Evolutionary conservation across 768 basidiomycete species (phyloP), one percentile per base, ranked within the genome.

Genomic region (Tephrocybe sp.): DNA sequence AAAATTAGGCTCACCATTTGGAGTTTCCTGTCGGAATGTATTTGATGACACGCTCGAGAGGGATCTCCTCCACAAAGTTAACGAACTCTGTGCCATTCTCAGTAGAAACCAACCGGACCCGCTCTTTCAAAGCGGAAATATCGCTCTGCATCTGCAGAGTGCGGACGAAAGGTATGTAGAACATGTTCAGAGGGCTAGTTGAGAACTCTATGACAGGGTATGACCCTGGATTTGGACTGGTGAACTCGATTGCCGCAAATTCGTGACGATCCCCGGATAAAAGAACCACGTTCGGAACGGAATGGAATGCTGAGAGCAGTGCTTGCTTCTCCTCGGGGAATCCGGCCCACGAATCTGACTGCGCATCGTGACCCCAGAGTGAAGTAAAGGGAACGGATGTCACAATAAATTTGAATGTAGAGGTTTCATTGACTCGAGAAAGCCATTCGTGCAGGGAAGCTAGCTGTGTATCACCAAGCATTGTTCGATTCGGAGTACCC

Each of bases 181-280:
- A 84, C 81, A 82, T 82, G 68, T 74, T 85, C 60, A 86, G 59
- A 4, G 88, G 88, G 53, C 76, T 78, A 5, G 86, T 88, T 19
- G 84, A 86, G 51, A 88, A 73, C 60, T 90, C 88, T 37, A 71
- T 64, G 22, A 87, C 72, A 7, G 69, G 55, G 53, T 81, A 69
- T 4, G 65, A 55, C 36, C 62, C 44, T 45, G 62, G 47, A 52
- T 69, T 61, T 37, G 64, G 53, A 50, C 72, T 58, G 45, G 70
- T 73, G 62, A 81, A 85, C 65, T 84, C 79, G 55, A 88, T 75
- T 4, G 79, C 79, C 1, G 87, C 87, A 57, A 89, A 90, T 66
- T 90, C 88, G 62, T 91, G 88, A 18, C 88, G 74, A 61, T 89
- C 88, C 7, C 87, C 88, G 2, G 81, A 83, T 38, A 90, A 66